Conservation (phyloP, 2,329 filamentous ascomycete genomes). For the Aspergillus ibericus region DNA sequence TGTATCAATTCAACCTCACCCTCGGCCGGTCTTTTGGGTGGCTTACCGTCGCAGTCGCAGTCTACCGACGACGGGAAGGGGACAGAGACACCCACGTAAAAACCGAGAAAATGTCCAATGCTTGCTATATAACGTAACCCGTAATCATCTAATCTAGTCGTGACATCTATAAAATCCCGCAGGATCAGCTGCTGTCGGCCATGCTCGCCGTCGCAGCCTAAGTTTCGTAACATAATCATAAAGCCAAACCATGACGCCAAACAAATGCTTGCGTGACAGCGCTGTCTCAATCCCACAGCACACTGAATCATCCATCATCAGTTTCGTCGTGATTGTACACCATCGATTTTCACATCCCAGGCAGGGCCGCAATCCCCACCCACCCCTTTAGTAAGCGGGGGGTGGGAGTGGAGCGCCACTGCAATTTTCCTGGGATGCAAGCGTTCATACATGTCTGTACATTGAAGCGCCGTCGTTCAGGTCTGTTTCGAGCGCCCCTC, state of each 20-base stretch:
- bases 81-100: background rate
- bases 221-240: background rate
- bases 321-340: background rate
- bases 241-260: background rate
- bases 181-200: background rate
- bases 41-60: background rate
- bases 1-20: background rate
- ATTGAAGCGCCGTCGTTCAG: conserved; percentile 12
- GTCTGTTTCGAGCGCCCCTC: conserved; percentile 29
- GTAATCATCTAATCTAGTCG: conserved; percentile 5
- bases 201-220: background rate
- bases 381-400: background rate
- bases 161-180: conserved; percentile 3
- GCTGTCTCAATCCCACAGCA: background rate
- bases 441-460: background rate
- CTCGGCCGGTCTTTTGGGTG: background rate
- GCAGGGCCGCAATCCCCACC: background rate
- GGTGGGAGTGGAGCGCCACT: background rate
- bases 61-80: background rate
- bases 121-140: background rate
- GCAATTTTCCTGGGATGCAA: background rate
- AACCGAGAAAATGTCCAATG: background rate
- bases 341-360: background rate
- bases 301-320: background rate
- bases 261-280: background rate